These are phyloP conservation scores for Tulasnella sp. DNA, from an alignment of 768 basidiomycete species.

Conservation along the genomic window DNA sequence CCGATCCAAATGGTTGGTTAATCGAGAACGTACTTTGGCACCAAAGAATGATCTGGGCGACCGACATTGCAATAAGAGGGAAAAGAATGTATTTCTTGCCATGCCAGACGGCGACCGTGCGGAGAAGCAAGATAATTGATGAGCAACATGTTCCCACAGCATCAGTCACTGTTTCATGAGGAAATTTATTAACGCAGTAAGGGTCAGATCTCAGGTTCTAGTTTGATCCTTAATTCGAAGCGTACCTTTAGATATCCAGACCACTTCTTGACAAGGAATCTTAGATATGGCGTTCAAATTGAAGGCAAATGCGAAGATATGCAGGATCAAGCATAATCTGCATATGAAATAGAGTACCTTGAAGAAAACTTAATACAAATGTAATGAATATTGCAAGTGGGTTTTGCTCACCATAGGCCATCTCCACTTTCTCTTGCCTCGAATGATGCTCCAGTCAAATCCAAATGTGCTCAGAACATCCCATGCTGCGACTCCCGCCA, in stretches of 20 bases:
- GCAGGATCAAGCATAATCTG: slow-evolving; percentile 8
- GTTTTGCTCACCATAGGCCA: slow-evolving; percentile 10
- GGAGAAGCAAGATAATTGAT: slow-evolving; percentile 4
- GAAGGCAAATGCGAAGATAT: slow-evolving; percentile 8
- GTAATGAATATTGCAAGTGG: neutral
- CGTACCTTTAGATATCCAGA: slow-evolving; percentile 13
- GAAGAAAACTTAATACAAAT: neutral
- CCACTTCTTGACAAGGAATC: slow-evolving; percentile 8
- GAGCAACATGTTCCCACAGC: slow-evolving; percentile 9
- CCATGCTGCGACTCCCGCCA: slow-evolving; percentile 10
- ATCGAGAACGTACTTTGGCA: slow-evolving; percentile 3
- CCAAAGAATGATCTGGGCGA: slow-evolving; percentile 11
- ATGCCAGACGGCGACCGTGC: slow-evolving; percentile 13
- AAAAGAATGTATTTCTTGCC: neutral
- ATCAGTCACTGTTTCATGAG: slow-evolving; percentile 7
- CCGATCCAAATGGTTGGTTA: no score
- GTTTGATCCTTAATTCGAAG: neutral
- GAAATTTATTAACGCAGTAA: neutral
- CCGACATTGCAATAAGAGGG: neutral
- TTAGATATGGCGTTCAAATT: slow-evolving; percentile 9
- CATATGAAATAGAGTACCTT: slow-evolving; percentile 9
- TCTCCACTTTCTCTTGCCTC: slow-evolving; percentile 9
- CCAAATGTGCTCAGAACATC: slow-evolving; percentile 11
- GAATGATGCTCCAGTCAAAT: slow-evolving; percentile 13
- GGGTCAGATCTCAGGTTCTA: neutral